Evolutionary conservation across 495 filamentous ascomycete genomes (phyloP).

Genomic region (Rostrohypoxylon terebratum): DNA sequence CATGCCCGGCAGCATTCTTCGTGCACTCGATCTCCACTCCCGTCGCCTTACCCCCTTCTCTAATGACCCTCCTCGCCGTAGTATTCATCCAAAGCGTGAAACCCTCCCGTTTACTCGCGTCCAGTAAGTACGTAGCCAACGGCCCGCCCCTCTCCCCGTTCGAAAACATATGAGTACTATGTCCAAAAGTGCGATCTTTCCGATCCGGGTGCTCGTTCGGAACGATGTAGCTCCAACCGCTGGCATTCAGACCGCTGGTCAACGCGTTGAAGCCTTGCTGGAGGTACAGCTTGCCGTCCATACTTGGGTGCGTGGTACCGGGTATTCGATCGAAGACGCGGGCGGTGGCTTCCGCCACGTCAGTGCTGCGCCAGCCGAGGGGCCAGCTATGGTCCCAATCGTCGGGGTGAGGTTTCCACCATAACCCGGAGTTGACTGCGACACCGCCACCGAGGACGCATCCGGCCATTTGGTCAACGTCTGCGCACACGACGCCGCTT

Average conservation of each 20-base stretch:
- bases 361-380: constrained; percentile 70
- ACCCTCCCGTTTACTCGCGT: constrained; percentile 64
- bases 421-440: constrained; percentile 69
- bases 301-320: constrained; percentile 69
- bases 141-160: constrained; percentile 72
- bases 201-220: constrained; percentile 66
- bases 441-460: constrained; percentile 76
- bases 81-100: constrained; percentile 71
- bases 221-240: constrained; percentile 68
- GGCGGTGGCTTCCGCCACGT: constrained; percentile 67
- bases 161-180: constrained; percentile 70
- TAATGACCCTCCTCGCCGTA: constrained; percentile 68
- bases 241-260: constrained; percentile 59
- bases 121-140: constrained; percentile 71
- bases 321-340: constrained; percentile 70
- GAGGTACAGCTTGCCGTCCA: constrained; percentile 71
- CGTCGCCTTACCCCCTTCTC: constrained; percentile 64
- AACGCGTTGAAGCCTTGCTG: constrained; percentile 68
- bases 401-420: constrained; percentile 52
- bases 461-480: constrained; percentile 72
- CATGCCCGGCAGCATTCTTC: constrained; percentile 57
- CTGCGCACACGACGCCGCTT: constrained; percentile 66
- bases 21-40: constrained; percentile 70
- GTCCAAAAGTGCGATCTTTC: constrained; percentile 70
- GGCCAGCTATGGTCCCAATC: constrained; percentile 77